Evolutionary conservation across 1,284 basidiomycete species (phyloP), one percentile per base, ranked within the genome.

Genomic region (Heterobasidion annosum): DNA sequence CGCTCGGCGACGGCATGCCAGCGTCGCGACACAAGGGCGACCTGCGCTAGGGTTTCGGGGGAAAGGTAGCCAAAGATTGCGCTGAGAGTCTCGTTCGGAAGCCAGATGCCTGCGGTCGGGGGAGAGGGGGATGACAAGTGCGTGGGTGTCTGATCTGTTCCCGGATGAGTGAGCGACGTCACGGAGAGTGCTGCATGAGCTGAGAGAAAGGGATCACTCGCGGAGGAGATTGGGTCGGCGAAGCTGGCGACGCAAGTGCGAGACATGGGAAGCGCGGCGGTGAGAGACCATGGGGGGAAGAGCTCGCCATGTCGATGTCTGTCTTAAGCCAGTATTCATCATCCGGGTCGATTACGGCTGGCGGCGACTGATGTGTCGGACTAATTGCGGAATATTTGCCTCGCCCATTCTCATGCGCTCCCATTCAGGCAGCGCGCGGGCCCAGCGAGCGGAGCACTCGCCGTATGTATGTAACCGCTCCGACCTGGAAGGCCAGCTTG

Each of bases 51-150:
- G 1, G 67, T 62, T 48, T 65, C 50, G 5, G 72, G 68, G 9
- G 73, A 59, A 37, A 83, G 73, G 52, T 73, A 58, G 34, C 68
- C 62, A 61, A 83, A 76, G 56, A 84, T 77, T 54, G 72, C 65
- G 47, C 64, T 62, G 56, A 84, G 74, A n/a, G 75, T 78, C 64
- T 84, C 82, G 65, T 79, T 84, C 3, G 82, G 82, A 12, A 83
- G 69, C 45, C 12, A 47, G 18, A 16, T 47, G 10, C 10, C 45
- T 3, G 15, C 45, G 15, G 4, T n/a, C 12, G 12, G n/a, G 2
- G 48, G 48, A 9, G 48, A 34, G 8, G 34, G 16, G 33, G 42
- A 8, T 1, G 25, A 25, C 25, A 25, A 25, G 2, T n/a, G 37
- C 10, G 6, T 3, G 37, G 8, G n/a, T 40, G n/a, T 40, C 2